Evolutionary conservation across 345 rosid genomes (phyloP), one percentile per base, ranked within the genome.

Genomic region (Syzygium aqueum): DNA sequence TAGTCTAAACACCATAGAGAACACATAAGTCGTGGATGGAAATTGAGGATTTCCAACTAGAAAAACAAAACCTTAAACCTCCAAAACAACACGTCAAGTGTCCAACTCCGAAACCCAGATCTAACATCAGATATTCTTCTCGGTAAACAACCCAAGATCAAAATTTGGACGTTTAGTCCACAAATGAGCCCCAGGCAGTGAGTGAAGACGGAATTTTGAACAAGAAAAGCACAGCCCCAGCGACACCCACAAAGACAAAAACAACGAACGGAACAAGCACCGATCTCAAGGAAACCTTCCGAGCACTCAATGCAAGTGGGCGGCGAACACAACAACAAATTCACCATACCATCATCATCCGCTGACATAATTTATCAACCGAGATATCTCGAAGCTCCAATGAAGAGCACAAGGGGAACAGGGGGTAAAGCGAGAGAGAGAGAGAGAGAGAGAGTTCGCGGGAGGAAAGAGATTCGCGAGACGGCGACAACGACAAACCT

Each of bases 101-200:
- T 73, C 80, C 49, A 73, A 33, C 82, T 10, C 49, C 49, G 49
- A 88, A 80, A 85, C 53, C 88, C 82, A 89, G 87, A 88, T 89
- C 89, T 63, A 83, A 37, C 88, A 84, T 84, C 59, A 84, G 27
- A 28, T 56, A 27, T 6, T 9, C 63, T n/a, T 52, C 5, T 40
- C 49, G 82, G 82, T 3, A 21, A 37, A 73, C 27, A 73, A 33
- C 82, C 82, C 82, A 37, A 73, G 82, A 73, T 37, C 8, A 37
- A 40, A 73, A 37, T 73, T 73, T 37, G 49, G 37, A 73, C 82
- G 82, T 37, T 40, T 21, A 73, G 49, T 73, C 82, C 49, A 73
- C 82, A 73, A 37, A 73, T 73, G 82, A 37, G 43, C 49, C 82
- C 82, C 49, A 19, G 82, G 49, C 82, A 73, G 14, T 43, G 82